Conservation (phyloP, 129 eudicot genomes). For the carrot (Daucus carota) region DNA sequence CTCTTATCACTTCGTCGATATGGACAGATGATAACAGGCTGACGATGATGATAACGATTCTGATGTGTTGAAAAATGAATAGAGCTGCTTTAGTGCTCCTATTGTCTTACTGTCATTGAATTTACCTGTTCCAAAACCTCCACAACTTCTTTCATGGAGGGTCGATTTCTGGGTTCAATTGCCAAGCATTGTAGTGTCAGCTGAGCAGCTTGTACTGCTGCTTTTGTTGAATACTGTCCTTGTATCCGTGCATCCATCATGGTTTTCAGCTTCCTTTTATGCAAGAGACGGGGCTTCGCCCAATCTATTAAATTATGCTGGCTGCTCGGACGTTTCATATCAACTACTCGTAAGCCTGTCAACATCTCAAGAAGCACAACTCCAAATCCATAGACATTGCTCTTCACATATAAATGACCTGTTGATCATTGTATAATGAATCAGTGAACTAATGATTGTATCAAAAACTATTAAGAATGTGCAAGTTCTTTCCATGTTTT, state of each 20-base stretch:
- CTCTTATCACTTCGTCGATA: too few relatives aligned
- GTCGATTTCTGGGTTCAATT: constrained; percentile 48
- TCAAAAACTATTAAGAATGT: not conserved
- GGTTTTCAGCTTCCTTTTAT: constrained; percentile 54
- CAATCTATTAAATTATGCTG: constrained; percentile 55
- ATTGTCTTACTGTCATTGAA: constrained; percentile 40
- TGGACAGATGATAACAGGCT: too few relatives aligned
- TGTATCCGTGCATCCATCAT: constrained; percentile 68
- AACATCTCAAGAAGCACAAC: constrained; percentile 77
- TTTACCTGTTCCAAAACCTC: constrained; percentile 42
- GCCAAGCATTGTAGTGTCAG: constrained; percentile 69
- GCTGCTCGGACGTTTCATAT: constrained; percentile 52
- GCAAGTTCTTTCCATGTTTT: not conserved
- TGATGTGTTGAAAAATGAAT: not conserved
- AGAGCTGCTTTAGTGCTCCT: not conserved
- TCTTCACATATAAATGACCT: constrained; percentile 88
- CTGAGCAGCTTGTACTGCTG: constrained; percentile 46
- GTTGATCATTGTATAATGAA: constrained; percentile 11
- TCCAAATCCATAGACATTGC: constrained; percentile 89
- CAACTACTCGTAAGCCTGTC: constrained; percentile 74
- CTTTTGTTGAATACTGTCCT: constrained; percentile 78
- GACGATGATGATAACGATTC: not conserved
- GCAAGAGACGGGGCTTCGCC: constrained; percentile 60
- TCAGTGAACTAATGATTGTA: not conserved
- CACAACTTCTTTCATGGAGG: constrained; percentile 72